phyloP scores from a whole-genome alignment of 73 alveolate species.

The Paramecium biaurelia region DNA sequence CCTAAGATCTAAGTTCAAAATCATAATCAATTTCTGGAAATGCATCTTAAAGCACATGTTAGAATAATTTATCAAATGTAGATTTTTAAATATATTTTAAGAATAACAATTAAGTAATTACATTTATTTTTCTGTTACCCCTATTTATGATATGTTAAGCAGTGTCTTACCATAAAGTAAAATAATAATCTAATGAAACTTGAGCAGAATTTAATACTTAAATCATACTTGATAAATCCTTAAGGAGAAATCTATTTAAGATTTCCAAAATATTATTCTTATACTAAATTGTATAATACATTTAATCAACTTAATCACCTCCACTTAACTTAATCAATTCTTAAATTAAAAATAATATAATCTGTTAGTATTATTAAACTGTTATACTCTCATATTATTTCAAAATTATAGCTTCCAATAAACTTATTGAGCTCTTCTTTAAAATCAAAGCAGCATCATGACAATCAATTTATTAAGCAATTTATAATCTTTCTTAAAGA shows the following conservation, averaged over 20 bases:
- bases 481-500: background rate
- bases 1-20: background rate
- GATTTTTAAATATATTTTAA: background rate
- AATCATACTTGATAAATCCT: background rate
- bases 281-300: background rate
- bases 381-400: background rate
- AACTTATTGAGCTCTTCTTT: background rate
- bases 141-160: background rate
- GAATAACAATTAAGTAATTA: background rate
- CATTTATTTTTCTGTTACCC: background rate
- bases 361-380: background rate
- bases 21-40: slow-evolving; percentile 10
- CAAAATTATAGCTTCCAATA: background rate
- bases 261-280: background rate
- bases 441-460: background rate
- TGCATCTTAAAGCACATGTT: background rate
- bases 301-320: background rate
- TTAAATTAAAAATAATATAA: background rate
- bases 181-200: background rate
- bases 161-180: background rate
- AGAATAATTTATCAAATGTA: background rate
- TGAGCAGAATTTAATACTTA: background rate
- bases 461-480: background rate
- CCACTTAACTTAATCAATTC: background rate
- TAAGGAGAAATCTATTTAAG: background rate